Evolutionary conservation across 768 basidiomycete genomes (phyloP).

Genomic region (Tubosaeta brunneosetosa): DNA sequence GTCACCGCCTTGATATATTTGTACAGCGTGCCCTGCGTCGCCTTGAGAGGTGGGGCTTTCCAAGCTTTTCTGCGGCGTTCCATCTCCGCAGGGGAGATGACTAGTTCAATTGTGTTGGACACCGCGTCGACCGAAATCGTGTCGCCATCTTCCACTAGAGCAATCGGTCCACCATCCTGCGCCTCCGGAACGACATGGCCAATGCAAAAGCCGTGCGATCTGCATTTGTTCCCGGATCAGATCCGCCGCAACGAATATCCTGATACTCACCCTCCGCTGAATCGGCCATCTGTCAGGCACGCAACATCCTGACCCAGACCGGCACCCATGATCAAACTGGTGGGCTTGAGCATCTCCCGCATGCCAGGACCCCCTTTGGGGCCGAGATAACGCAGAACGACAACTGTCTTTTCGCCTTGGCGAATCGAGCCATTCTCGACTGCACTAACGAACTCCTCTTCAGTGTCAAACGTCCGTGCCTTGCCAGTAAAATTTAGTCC

Average conservation of each 20-base stretch:
- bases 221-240: conserved; percentile 30
- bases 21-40: conserved; percentile 73
- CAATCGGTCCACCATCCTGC: conserved; percentile 90
- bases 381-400: conserved; percentile 91
- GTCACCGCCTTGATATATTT: conserved; percentile 86
- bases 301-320: conserved; percentile 95
- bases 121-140: conserved; percentile 84
- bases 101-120: conserved; percentile 75
- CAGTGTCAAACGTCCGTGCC: conserved; percentile 88
- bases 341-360: conserved; percentile 99
- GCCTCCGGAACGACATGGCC: conserved; percentile 98
- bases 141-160: conserved; percentile 85
- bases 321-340: conserved; percentile 97
- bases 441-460: conserved; percentile 82
- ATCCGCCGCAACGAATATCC: conserved; percentile 5
- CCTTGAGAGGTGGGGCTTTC: conserved; percentile 84
- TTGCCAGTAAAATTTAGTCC: conserved; percentile 86
- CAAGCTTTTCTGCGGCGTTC: conserved; percentile 65
- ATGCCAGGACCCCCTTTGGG: conserved; percentile 98
- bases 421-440: conserved; percentile 86
- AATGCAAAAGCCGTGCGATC: conserved; percentile 94
- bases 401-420: conserved; percentile 95
- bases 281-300: conserved; percentile 95
- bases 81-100: conserved; percentile 76
- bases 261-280: conserved; percentile 86